Percentiles rank a stretch among this genome's conserved stretches.
phyloP scores from a whole-genome alignment of 1,139 yeast genomes.

The Saccharomyces pastorianus region DNA sequence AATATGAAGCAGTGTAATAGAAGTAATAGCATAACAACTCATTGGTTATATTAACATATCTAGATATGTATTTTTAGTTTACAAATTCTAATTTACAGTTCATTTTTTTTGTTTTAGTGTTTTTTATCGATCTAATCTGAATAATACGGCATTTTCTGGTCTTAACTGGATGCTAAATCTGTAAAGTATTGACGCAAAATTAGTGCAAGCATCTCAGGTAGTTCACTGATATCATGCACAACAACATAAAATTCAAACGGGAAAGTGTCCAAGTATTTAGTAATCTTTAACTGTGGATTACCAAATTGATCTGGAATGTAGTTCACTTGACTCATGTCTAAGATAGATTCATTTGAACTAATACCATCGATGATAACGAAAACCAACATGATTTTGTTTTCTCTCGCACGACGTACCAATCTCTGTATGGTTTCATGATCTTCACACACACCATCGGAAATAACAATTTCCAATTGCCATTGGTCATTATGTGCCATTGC shows the following conservation, averaged over 20 bases:
- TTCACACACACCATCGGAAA: constrained; percentile 96
- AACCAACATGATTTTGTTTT: constrained; percentile 87
- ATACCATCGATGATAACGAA: constrained; percentile 92
- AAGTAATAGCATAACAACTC: not conserved
- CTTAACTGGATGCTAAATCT: constrained; percentile 42
- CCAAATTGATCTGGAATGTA: constrained; percentile 66
- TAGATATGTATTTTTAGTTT: not conserved
- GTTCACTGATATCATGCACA: constrained; percentile 77
- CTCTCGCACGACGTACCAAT: constrained; percentile 85
- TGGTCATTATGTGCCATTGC: constrained; percentile 51
- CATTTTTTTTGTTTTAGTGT: not conserved
- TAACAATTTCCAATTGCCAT: constrained; percentile 89
- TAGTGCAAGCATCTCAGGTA: constrained; percentile 84
- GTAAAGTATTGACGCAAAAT: constrained; percentile 88
- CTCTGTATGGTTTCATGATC: constrained; percentile 78
- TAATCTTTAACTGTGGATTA: constrained; percentile 63
- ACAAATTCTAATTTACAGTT: not conserved
- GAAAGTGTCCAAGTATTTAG: constrained; percentile 82
- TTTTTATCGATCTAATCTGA: not conserved
- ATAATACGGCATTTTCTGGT: not conserved
- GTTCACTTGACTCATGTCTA: constrained; percentile 90
- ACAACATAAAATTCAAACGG: constrained; percentile 96
- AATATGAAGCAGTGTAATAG: too few relatives aligned
- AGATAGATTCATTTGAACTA: constrained; percentile 71
- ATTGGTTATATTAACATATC: not conserved